phyloP scores from a whole-genome alignment of 306 rosid species.

The Alnus rubra region DNA sequence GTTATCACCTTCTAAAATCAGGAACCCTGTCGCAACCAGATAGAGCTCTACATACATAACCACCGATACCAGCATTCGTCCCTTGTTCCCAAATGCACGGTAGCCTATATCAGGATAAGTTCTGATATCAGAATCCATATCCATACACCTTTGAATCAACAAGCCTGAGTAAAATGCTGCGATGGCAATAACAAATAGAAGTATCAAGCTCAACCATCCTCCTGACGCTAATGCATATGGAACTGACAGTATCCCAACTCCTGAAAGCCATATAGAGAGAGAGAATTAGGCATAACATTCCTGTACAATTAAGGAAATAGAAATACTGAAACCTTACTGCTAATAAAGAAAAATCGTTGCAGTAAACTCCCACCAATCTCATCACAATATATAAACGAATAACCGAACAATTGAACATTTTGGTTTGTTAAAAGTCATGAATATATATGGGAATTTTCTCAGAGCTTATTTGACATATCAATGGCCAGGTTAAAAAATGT shows the following conservation, averaged over 20 bases:
- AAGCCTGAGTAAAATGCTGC: conserved; percentile 61
- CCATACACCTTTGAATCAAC: conserved; percentile 77
- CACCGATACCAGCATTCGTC: conserved; percentile 53
- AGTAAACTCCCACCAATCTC: too few species aligned
- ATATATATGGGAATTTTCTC: too few species aligned
- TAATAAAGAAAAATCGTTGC: too few species aligned
- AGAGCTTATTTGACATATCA: too few species aligned
- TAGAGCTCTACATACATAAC: conserved; percentile 68
- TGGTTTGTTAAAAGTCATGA: too few species aligned
- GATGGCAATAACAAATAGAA: conserved; percentile 49
- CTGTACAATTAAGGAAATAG: too few species aligned
- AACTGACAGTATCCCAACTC: conserved; percentile 78
- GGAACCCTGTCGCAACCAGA: conserved; percentile 71
- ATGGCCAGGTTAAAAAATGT: too few species aligned
- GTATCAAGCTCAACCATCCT: conserved; percentile 74
- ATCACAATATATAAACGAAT: too few species aligned
- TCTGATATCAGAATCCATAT: conserved; percentile 47
- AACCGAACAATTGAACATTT: too few species aligned
- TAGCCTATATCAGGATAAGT: conserved; percentile 77
- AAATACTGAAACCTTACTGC: too few species aligned
- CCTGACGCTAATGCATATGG: conserved; percentile 86
- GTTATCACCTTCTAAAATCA: conserved; percentile 85
- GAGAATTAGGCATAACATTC: not conserved
- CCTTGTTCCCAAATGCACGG: conserved; percentile 68
- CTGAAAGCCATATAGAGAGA: conserved; percentile 34